These are phyloP conservation scores for Lumnitzera littorea DNA, from an alignment of 345 rosid genomes.

Conservation along the genomic window DNA sequence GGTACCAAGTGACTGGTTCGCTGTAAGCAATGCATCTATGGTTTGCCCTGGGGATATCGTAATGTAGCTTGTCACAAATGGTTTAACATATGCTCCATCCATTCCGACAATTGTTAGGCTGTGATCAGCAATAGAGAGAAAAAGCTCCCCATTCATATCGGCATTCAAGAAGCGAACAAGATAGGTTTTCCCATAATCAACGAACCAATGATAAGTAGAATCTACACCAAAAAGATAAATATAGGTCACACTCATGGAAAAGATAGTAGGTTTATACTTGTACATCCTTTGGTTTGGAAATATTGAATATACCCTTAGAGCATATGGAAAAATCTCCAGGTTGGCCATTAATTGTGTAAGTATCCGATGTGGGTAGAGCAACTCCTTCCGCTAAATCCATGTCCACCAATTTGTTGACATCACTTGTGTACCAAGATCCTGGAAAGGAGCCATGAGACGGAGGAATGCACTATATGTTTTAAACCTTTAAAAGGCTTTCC, in stretches of 20 bases:
- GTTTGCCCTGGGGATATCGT: constrained; percentile 22
- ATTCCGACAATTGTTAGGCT: constrained; percentile 15
- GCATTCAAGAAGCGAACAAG: constrained; percentile 26
- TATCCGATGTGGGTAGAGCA: constrained; percentile 4
- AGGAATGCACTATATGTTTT: neutral
- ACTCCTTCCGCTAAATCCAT: neutral
- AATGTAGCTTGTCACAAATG: constrained; percentile 10
- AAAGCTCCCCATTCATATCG: constrained; percentile 17
- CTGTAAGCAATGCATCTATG: constrained; percentile 14
- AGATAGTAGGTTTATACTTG: no score
- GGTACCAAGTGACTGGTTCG: constrained; percentile 3
- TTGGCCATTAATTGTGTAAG: constrained; percentile 10
- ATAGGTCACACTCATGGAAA: no score
- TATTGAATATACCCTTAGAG: neutral
- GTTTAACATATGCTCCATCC: constrained; percentile 24
- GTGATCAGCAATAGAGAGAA: constrained; percentile 20
- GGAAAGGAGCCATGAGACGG: neutral
- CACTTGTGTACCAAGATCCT: constrained; percentile 8
- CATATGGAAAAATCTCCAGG: constrained; percentile 7
- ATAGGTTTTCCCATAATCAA: constrained; percentile 23
- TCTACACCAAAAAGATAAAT: neutral
- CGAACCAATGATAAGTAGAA: constrained; percentile 7
- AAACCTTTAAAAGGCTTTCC: neutral
- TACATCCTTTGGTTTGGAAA: neutral
- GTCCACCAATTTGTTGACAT: neutral